Conservation (phyloP, 495 filamentous ascomycete genomes). For the Lophiotrema nucula region DNA sequence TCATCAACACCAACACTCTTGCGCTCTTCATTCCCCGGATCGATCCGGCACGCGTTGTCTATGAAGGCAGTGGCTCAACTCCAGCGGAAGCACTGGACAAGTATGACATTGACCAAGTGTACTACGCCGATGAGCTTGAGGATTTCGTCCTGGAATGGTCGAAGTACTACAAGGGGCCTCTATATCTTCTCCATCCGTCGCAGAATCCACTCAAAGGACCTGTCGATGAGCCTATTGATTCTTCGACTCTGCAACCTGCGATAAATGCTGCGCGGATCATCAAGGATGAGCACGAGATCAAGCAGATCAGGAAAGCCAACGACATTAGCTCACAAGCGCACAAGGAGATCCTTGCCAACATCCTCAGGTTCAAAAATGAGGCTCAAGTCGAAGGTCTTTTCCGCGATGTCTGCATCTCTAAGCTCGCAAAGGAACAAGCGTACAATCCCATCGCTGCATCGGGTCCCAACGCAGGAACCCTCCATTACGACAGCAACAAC, state of each 20-base stretch:
- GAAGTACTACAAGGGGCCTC: conserved; percentile 11
- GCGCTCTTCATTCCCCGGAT: conserved; percentile 61
- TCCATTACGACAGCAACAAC: conserved; percentile 86
- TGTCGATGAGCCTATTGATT: conserved; percentile 42
- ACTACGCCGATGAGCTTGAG: conserved; percentile 17
- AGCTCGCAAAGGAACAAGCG: conserved; percentile 72
- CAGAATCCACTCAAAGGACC: conserved; percentile 15
- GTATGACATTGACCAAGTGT: conserved; percentile 49
- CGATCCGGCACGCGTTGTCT: conserved; percentile 57
- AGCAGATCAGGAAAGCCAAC: conserved; percentile 75
- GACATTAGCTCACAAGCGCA: conserved; percentile 73
- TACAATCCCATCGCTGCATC: conserved; percentile 84
- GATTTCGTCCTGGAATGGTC: conserved; percentile 28
- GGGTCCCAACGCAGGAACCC: conserved; percentile 71
- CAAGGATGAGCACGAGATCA: conserved; percentile 80
- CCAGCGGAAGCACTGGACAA: conserved; percentile 50
- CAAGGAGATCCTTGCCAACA: conserved; percentile 58
- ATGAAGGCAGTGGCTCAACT: conserved; percentile 56
- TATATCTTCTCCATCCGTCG: conserved; percentile 34
- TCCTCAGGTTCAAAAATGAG: conserved; percentile 68
- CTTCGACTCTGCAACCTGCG: conserved; percentile 55
- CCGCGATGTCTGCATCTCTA: conserved; percentile 63
- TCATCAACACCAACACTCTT: conserved; percentile 56
- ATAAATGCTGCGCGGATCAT: conserved; percentile 71
- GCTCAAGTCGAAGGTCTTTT: conserved; percentile 80